phyloP scores from a whole-genome alignment of 768 basidiomycete species.

The Hydnomerulius pinastri region DNA sequence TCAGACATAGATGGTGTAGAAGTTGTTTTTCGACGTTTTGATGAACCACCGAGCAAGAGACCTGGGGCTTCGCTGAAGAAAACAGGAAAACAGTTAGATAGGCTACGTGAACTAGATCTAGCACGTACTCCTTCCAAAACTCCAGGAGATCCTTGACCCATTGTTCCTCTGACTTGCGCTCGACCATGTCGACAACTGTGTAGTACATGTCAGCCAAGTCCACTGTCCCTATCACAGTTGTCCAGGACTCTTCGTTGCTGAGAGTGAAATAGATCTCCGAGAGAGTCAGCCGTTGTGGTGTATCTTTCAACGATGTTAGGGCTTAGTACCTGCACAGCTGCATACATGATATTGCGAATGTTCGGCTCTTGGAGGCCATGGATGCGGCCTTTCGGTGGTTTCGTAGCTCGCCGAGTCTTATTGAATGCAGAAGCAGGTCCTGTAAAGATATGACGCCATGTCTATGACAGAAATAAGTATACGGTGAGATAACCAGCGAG shows the following conservation, averaged over 20 bases:
- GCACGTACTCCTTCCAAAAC: constrained; percentile 1
- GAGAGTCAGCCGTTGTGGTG: not conserved
- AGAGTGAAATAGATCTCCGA: not conserved
- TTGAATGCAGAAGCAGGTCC: not conserved
- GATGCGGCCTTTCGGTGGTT: not conserved
- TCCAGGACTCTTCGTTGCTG: not conserved
- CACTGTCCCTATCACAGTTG: not conserved
- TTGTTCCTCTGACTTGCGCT: not conserved
- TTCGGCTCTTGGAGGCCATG: not conserved
- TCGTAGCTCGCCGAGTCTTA: not conserved
- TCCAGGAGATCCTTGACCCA: not conserved
- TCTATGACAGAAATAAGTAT: not conserved
- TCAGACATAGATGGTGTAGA: not conserved
- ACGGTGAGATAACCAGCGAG: not conserved
- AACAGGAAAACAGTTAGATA: not conserved
- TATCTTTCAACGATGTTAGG: not conserved
- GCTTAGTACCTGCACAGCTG: constrained; percentile 2
- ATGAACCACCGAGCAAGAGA: not conserved
- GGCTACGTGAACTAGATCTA: not conserved
- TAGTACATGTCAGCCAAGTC: constrained; percentile 1
- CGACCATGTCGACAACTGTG: not conserved
- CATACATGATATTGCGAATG: constrained; percentile 2
- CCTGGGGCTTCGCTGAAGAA: not conserved
- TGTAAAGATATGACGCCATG: constrained; percentile 2
- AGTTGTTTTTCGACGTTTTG: not conserved